phyloP scores from a whole-genome alignment of 306 rosid genomes.

The Trichosanthes cucumerina region DNA sequence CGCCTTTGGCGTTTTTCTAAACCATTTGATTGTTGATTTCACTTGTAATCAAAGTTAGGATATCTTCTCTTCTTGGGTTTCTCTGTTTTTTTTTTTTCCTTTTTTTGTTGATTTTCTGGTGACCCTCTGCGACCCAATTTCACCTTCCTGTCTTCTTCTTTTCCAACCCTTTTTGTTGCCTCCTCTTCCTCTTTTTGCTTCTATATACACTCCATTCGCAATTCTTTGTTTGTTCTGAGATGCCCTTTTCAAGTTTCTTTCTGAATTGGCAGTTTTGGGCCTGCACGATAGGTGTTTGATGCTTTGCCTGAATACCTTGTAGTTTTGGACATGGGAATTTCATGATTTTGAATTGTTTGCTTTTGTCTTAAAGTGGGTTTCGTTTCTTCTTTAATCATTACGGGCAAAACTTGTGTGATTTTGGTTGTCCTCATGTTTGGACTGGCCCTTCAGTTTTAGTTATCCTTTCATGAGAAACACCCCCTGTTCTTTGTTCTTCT shows the following conservation, averaged over 20 bases:
- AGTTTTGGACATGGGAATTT: slow-evolving; percentile 6
- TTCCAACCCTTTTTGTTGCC: slow-evolving; percentile 29
- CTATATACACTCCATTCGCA: not conserved
- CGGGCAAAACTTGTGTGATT: slow-evolving; percentile 5
- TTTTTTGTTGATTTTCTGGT: slow-evolving; percentile 54
- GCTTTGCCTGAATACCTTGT: not conserved
- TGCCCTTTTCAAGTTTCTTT: not conserved
- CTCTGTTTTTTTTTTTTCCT: not conserved
- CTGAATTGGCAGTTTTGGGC: not conserved
- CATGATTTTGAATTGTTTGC: slow-evolving; percentile 1
- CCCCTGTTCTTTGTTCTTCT: not conserved
- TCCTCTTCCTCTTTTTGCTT: not conserved
- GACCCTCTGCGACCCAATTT: slow-evolving; percentile 69
- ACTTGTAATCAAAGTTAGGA: slow-evolving; percentile 52
- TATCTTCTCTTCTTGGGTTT: not conserved
- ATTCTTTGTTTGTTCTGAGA: not conserved
- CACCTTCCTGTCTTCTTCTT: slow-evolving; percentile 55
- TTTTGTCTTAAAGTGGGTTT: not conserved
- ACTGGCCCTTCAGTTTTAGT: not conserved
- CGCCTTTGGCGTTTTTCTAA: slow-evolving; percentile 47
- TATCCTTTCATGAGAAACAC: not conserved
- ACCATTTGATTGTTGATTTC: slow-evolving; percentile 46
- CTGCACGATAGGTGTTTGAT: slow-evolving; percentile 2
- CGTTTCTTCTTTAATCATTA: not conserved
- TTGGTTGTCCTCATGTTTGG: not conserved